Conservation (phyloP, 495 filamentous ascomycete species). For the Penicillium pulvis region DNA sequence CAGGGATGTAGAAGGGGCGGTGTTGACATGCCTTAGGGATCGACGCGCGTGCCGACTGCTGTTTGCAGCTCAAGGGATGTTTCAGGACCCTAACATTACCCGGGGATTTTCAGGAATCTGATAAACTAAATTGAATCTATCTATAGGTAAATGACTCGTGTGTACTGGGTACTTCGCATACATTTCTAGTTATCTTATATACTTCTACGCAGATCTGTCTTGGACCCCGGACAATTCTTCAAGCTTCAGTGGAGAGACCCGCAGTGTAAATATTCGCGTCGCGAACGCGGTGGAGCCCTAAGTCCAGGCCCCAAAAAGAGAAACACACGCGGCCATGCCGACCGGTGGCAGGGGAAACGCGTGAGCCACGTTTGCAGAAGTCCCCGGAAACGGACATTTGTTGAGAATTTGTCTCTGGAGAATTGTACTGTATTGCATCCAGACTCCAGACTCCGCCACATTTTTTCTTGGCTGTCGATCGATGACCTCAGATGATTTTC, state of each 20-base stretch:
- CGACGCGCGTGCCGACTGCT: conserved; percentile 30
- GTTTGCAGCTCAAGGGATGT: conserved; percentile 29
- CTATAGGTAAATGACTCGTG: too few species aligned
- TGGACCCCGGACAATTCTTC: not conserved
- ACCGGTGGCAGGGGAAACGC: conserved; percentile 15
- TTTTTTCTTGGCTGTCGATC: not conserved
- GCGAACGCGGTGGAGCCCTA: not conserved
- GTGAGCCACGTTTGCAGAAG: conserved; percentile 24
- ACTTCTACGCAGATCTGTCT: too few species aligned
- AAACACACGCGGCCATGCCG: conserved; percentile 18
- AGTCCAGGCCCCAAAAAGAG: conserved; percentile 3
- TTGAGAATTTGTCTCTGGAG: not conserved
- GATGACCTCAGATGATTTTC: conserved; percentile 6
- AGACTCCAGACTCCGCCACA: conserved; percentile 1
- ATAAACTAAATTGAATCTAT: not conserved
- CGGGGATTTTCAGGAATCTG: not conserved
- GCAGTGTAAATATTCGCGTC: not conserved
- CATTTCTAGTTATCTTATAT: too few species aligned
- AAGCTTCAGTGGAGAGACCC: conserved; percentile 1
- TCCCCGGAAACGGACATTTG: conserved; percentile 16
- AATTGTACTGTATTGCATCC: not conserved
- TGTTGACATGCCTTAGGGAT: conserved; percentile 40
- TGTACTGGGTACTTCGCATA: too few species aligned
- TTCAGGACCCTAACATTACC: conserved; percentile 1
- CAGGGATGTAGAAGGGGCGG: conserved; percentile 35